Percentiles rank a stretch among this genome's conserved stretches.
phyloP scores from a whole-genome alignment of 2,329 filamentous ascomycete species.

The Colletotrichum liriopes region DNA sequence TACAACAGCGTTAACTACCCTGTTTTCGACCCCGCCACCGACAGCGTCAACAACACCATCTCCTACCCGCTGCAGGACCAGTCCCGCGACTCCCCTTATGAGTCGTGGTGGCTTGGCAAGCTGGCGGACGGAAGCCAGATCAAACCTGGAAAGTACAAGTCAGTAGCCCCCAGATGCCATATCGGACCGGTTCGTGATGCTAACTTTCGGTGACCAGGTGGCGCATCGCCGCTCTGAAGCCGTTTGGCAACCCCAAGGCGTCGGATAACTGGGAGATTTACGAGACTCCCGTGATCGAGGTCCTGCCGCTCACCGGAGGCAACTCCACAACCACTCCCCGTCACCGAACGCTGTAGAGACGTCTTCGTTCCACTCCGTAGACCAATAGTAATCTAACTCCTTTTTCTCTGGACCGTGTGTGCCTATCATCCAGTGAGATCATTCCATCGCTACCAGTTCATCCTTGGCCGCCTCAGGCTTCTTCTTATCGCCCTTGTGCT shows the following conservation, averaged over 20 bases:
- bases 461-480: neutral
- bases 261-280: constrained; percentile 60
- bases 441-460: constrained; percentile 15
- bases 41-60: constrained; percentile 56
- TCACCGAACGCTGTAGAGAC: constrained; percentile 4
- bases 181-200: neutral
- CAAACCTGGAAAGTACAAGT: constrained; percentile 59
- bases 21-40: constrained; percentile 52
- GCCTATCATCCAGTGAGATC: neutral
- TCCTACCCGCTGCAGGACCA: constrained; percentile 56
- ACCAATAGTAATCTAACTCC: neutral
- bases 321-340: constrained; percentile 10
- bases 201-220: constrained; percentile 44
- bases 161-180: neutral
- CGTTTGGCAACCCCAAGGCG: constrained; percentile 58
- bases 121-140: constrained; percentile 60
- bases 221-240: constrained; percentile 58
- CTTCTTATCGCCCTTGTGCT: neutral
- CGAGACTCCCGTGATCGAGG: constrained; percentile 53
- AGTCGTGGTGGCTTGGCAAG: constrained; percentile 61
- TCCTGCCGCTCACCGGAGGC: constrained; percentile 42
- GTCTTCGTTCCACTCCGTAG: neutral
- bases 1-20: constrained; percentile 36
- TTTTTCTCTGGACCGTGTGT: neutral
- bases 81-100: constrained; percentile 51